phyloP scores from a whole-genome alignment of 306 rosid species.

The Lithocarpus polystachyus region DNA sequence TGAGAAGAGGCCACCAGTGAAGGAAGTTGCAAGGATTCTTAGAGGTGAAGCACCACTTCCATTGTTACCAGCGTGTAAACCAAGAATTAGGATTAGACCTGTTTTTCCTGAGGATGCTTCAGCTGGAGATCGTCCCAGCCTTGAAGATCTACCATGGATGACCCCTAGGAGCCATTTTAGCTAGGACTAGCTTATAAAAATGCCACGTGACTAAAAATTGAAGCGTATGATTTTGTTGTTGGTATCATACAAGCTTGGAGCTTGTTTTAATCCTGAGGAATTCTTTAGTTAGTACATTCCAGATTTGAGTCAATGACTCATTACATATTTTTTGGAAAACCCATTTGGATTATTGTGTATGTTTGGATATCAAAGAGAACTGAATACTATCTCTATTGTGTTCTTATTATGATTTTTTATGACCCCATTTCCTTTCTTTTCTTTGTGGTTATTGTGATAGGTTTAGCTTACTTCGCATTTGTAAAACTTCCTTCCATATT shows the following conservation, averaged over 20 bases:
- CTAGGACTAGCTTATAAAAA: constrained; percentile 29
- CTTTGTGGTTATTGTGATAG: not conserved
- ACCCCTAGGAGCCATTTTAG: constrained; percentile 74
- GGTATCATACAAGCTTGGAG: not conserved
- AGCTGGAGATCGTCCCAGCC: constrained; percentile 28
- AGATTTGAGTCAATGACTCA: not conserved
- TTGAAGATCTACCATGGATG: constrained; percentile 54
- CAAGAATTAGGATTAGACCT: constrained; percentile 53
- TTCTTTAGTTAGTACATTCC: too few relatives aligned
- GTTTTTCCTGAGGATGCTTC: constrained; percentile 31
- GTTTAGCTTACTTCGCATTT: too few relatives aligned
- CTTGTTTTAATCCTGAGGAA: not conserved
- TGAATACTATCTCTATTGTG: not conserved
- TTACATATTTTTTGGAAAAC: not conserved
- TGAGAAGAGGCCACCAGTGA: constrained; percentile 64
- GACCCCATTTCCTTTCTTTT: not conserved
- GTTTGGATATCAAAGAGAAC: not conserved
- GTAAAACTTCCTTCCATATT: too few relatives aligned
- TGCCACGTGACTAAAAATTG: not conserved
- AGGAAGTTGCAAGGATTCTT: constrained; percentile 60
- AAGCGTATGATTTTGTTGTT: not conserved
- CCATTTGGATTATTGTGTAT: not conserved
- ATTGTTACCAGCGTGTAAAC: constrained; percentile 52
- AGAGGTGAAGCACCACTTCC: constrained; percentile 72
- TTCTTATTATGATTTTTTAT: not conserved